Conservation (phyloP, 1,139 yeast genomes). For the Citeromyces siamensis region DNA sequence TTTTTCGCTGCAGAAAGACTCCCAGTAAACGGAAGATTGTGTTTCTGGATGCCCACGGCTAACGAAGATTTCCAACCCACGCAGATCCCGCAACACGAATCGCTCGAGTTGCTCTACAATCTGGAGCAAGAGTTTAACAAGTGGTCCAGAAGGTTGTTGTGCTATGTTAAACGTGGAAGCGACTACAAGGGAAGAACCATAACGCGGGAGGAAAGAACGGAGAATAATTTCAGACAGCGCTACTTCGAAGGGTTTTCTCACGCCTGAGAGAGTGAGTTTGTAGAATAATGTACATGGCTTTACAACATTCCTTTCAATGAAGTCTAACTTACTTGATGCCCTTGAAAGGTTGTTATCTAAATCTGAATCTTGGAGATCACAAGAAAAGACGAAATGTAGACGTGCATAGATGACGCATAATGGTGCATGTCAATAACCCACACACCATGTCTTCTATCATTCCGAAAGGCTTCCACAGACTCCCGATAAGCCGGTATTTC, state of each 20-base stretch:
- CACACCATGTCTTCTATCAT: conserved; percentile 23
- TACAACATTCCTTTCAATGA: no score
- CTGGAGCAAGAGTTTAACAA: conserved; percentile 83
- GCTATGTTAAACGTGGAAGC: conserved; percentile 58
- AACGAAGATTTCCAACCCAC: conserved; percentile 73
- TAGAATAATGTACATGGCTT: no score
- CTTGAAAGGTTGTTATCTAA: no score
- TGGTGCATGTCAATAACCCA: no score
- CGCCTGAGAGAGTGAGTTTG: no score
- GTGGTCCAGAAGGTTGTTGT: conserved; percentile 83
- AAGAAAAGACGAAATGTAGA: no score
- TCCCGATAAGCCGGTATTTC: conserved; percentile 38
- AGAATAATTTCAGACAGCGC: conserved; percentile 62
- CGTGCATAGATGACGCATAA: no score
- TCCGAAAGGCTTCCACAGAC: conserved; percentile 37
- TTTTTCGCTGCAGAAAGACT: conserved; percentile 61
- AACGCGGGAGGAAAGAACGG: conserved; percentile 26
- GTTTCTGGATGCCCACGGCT: conserved; percentile 98
- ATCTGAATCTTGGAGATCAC: no score
- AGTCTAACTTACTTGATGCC: no score
- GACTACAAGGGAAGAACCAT: conserved; percentile 46
- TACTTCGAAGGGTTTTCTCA: conserved; percentile 69
- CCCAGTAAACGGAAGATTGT: conserved; percentile 65
- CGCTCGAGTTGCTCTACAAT: conserved; percentile 56
- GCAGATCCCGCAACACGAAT: conserved; percentile 68